These are phyloP conservation scores for Suhomyces wounanorum DNA, from an alignment of 1,139 yeast species.

Conservation along the genomic window DNA sequence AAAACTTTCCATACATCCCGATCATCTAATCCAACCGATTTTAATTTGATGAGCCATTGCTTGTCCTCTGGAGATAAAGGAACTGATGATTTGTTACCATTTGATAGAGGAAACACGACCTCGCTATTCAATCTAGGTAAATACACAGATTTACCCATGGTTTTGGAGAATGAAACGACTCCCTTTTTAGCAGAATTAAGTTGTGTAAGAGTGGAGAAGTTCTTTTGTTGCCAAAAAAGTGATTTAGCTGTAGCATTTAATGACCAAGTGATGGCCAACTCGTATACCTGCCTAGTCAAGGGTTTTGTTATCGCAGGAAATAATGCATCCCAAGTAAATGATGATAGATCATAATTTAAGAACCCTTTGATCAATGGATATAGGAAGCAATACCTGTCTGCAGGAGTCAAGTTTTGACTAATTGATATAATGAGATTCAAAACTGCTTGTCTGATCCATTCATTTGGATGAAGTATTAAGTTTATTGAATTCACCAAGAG, in stretches of 20 bases:
- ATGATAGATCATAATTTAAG: constrained; percentile 72
- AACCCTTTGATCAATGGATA: constrained; percentile 81
- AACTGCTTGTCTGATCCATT: constrained; percentile 77
- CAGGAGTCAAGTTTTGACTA: constrained; percentile 62
- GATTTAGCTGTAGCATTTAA: constrained; percentile 60
- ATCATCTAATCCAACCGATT: constrained; percentile 68
- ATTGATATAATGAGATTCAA: constrained; percentile 62
- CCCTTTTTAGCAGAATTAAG: constrained; percentile 15
- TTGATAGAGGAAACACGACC: constrained; percentile 17
- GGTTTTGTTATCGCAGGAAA: constrained; percentile 69
- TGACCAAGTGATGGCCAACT: constrained; percentile 73
- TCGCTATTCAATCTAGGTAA: constrained; percentile 28
- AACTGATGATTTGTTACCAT: constrained; percentile 18
- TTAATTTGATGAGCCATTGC: constrained; percentile 70
- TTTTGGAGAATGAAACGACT: constrained; percentile 30
- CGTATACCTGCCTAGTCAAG: constrained; percentile 65
- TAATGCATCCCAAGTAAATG: constrained; percentile 63
- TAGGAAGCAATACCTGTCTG: constrained; percentile 80
- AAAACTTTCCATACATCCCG: constrained; percentile 84
- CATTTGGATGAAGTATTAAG: constrained; percentile 77
- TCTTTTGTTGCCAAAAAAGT: constrained; percentile 70
- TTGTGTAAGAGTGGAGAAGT: constrained; percentile 27
- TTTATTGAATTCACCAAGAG: constrained; percentile 32
- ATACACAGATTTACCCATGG: constrained; percentile 44
- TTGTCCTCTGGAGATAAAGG: constrained; percentile 65